A percentile compares a stretch with the other conserved stretches of the same genome.
Evolutionary conservation across 169 alveolate species (phyloP).

Genomic region (Plasmodium malariae): DNA sequence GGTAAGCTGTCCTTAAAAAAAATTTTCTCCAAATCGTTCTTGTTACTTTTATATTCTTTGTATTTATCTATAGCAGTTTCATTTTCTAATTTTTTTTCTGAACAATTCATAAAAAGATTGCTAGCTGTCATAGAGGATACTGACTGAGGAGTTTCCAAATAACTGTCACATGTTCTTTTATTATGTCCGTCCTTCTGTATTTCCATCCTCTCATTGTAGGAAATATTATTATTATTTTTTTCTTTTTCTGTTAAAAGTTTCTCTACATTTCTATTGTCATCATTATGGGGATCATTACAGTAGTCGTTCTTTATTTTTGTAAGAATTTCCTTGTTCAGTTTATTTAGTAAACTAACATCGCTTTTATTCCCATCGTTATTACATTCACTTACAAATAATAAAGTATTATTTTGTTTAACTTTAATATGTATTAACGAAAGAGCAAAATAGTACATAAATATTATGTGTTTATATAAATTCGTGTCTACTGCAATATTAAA

Average conservation of each 20-base stretch:
- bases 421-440: conserved; percentile 55
- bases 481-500: conserved; percentile 43
- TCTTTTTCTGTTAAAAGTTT: not conserved
- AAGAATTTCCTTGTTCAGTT: not conserved
- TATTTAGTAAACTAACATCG: not conserved
- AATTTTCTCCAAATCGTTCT: not conserved
- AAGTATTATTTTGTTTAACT: conserved; percentile 11
- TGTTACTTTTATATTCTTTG: conserved; percentile 10
- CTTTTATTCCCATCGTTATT: not conserved
- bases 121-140: not conserved
- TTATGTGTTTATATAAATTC: conserved; percentile 49
- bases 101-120: not conserved
- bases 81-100: not conserved
- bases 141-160: not conserved
- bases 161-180: not conserved
- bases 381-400: not conserved
- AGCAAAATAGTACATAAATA: conserved; percentile 51
- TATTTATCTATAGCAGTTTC: not conserved
- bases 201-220: not conserved
- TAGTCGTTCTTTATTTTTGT: not conserved
- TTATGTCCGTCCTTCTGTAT: not conserved
- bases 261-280: not conserved
- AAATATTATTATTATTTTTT: not conserved
- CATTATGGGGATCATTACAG: not conserved
- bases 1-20: not conserved